Percentiles rank a stretch among this genome's conserved stretches.
Evolutionary conservation across 192 early-diverging fungal genomes (phyloP).

Genomic region (Linnemannia hyalina): DNA sequence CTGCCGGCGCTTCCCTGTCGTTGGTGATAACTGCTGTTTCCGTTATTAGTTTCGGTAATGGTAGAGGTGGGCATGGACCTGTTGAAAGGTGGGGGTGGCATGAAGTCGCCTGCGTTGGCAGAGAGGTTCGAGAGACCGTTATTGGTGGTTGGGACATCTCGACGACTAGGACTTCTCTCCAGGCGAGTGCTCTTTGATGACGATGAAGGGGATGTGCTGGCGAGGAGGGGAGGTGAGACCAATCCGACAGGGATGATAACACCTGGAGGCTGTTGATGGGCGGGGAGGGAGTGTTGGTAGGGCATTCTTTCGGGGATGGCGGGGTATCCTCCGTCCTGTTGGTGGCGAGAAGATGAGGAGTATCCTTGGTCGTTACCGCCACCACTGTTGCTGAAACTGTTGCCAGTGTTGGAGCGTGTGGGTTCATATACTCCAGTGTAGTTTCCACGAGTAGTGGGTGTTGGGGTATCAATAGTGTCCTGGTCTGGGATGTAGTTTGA

Average conservation of each 20-base stretch:
- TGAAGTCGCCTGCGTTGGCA: slow-evolving; percentile 3
- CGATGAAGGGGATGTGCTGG: background rate
- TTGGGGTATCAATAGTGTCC: slow-evolving; percentile 15
- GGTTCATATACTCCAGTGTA: slow-evolving; percentile 19
- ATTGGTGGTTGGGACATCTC: slow-evolving; percentile 7
- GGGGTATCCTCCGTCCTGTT: background rate
- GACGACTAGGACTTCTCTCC: slow-evolving; percentile 34
- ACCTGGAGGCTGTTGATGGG: slow-evolving; percentile 51
- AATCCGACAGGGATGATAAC: background rate
- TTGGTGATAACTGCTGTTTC: background rate
- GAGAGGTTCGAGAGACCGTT: background rate
- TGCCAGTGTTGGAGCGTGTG: slow-evolving; percentile 20
- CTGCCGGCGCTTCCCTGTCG: slow-evolving; percentile 19
- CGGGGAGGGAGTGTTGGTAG: slow-evolving; percentile 49
- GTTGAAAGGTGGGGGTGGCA: slow-evolving; percentile 24
- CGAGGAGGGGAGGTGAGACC: background rate
- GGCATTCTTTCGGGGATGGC: slow-evolving; percentile 24
- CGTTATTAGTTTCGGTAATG: background rate
- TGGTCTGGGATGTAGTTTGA: background rate
- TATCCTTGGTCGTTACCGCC: slow-evolving; percentile 15
- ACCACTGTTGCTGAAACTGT: background rate
- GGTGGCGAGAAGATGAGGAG: background rate
- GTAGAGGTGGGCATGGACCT: background rate
- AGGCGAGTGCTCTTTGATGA: slow-evolving; percentile 1
- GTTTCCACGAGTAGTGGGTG: background rate